Base-by-base conservation (phyloP, 441 rosid species). In the Pelargonium australe region DNA sequence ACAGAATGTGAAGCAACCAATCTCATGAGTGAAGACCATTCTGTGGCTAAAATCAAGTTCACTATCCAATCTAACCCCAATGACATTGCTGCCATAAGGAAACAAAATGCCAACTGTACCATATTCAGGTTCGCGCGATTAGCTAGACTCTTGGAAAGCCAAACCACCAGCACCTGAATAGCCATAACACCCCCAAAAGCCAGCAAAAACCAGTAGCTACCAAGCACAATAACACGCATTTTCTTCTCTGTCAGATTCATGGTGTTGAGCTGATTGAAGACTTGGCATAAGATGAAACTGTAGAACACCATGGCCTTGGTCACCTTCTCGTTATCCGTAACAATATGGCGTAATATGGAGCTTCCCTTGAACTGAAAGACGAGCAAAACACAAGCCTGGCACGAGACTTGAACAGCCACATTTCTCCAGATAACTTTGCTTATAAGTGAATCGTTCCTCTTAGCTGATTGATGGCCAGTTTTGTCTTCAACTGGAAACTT, bases 201-300 rank as follows among this genome's bases (percentile, higher is more conserved):
- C n/a, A n/a, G n/a, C n/a, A n/a, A n/a, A 67, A 74, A 68, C 7
- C 47, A 23, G n/a, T 47, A 3, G 68, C 16, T 63, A 12, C 19
- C 65, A 20, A 68, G 70, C 47, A 74, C 64, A 47, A 10, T 20
- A 7, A 11, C 9, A 0, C 16, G 11, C 25, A 45, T 19, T 43
- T 72, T 65, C 44, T 64, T 34, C 23, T 25, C 68, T 7, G 34
- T 7, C 0, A 71, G 28, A 49, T 41, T 12, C 70, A 73, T 75
- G 62, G 60, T 65, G 1, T 55, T 57, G 40, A 77, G 65, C 65
- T 16, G 73, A 57, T 77, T 70, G 62, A 70, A 55, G 8, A 80
- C 51, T 70, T 80, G 83, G 63, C 79, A 72, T 16, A 80, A 67
- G 14, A 68, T 23, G 75, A 80, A 77, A 44, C 68, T 47, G 49